Evolutionary conservation across 2,329 filamentous ascomycete genomes (phyloP), one percentile per base, ranked within the genome.

Genomic region (Pseudogymnoascus sp.): DNA sequence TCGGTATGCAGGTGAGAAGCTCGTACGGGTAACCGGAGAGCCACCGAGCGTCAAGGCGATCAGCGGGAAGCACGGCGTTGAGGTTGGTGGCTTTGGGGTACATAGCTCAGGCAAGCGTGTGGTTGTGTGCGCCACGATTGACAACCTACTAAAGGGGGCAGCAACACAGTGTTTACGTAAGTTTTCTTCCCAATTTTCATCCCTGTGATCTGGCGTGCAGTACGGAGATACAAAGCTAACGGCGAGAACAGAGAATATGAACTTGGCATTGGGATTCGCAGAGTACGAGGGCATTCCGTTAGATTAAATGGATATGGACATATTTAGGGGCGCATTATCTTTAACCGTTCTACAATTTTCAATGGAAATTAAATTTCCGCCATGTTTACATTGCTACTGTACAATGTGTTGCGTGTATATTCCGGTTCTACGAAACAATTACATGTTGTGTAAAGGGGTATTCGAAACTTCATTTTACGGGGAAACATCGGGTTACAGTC

Each of bases 1-100:
- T 71, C 86, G 93, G 23, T 99, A 96, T 72, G 93, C 93, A 5
- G 93, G 93, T 60, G 95, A 97, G 83, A 93, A 92, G 78, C 86
- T 99, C 14, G 88, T 99, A 74, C 96, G 95, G 82, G 86, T 97
- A 18, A 84, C 90, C 3, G 93, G 93, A 62, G 93, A 97, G 75
- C 84, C 90, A 0, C 95, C 93, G 2, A 79, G 87, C 9, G 93
- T 97, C 63, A 96, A 92, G 79, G 80, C 86, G 69, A 97, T 97
- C 71, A 85, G 85, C 69, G 86, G 89, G 67, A 90, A 88, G 78
- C 93, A 97, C 74, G 89, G 90, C 21, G 88, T 96, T 3, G 93
- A 97, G 78, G 92, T 99, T 75, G 95, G 95, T 65, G 93, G 90
- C 0, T 97, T 97, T 72, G 92, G 91, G n/a, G 91, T 97, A 40